These are phyloP conservation scores for Xylogone sp. DNA, from an alignment of 2,329 filamentous ascomycete genomes.

Conservation along the genomic window DNA sequence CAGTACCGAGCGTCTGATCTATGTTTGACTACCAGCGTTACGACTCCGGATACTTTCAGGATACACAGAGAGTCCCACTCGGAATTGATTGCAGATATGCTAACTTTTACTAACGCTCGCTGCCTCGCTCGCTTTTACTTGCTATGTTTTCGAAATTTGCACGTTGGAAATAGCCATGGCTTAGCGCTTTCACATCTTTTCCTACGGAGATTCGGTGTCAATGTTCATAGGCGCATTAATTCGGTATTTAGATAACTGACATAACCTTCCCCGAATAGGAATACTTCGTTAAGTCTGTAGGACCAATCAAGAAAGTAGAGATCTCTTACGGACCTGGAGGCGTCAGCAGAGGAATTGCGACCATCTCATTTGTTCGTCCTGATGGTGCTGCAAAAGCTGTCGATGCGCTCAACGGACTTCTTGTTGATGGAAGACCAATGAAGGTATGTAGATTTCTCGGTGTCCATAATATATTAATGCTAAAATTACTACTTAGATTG, in stretches of 20 bases:
- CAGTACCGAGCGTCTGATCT: too few species aligned
- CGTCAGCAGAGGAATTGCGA: constrained; percentile 86
- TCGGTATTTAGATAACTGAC: constrained; percentile 60
- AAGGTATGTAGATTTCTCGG: constrained; percentile 57
- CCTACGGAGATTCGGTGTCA: constrained; percentile 23
- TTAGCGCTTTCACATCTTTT: constrained; percentile 20
- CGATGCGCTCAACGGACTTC: constrained; percentile 77
- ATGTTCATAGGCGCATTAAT: constrained; percentile 23
- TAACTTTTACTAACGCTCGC: constrained; percentile 41
- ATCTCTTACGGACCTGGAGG: constrained; percentile 92
- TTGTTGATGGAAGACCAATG: constrained; percentile 86
- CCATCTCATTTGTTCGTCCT: constrained; percentile 77
- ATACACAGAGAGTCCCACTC: constrained; percentile 6
- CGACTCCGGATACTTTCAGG: background rate
- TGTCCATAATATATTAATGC: constrained; percentile 4
- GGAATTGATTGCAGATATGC: constrained; percentile 8
- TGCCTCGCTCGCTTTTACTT: constrained; percentile 58
- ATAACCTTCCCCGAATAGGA: constrained; percentile 69
- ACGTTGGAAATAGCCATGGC: constrained; percentile 23
- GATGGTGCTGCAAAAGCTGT: constrained; percentile 84
- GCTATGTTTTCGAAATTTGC: constrained; percentile 22
- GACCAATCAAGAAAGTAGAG: constrained; percentile 85
- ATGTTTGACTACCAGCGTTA: too few species aligned
- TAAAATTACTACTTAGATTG: constrained; percentile 56
- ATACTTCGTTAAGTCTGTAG: constrained; percentile 87